These are phyloP conservation scores for Metarhizium album DNA, from an alignment of 2,329 filamentous ascomycete species.

Conservation along the genomic window DNA sequence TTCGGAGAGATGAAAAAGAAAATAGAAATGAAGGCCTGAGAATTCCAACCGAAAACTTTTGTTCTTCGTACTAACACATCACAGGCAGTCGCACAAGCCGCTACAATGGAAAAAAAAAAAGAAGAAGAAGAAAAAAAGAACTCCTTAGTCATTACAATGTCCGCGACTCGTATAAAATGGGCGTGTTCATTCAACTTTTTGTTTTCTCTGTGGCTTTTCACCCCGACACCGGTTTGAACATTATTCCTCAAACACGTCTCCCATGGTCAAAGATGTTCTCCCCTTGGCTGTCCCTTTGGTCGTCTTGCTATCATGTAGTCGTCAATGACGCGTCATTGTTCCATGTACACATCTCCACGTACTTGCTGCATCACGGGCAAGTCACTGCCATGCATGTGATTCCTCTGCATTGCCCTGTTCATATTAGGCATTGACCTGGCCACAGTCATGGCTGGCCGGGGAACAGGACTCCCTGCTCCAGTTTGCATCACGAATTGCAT, in stretches of 20 bases:
- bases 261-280: background rate
- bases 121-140: too few species aligned
- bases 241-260: background rate
- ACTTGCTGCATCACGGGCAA: conserved; percentile 37
- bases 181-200: background rate
- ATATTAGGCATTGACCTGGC: conserved; percentile 36
- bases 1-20: background rate
- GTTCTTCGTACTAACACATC: conserved; percentile 23
- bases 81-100: conserved; percentile 13
- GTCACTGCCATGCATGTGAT: conserved; percentile 29
- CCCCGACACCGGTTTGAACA: background rate
- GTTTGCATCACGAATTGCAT: conserved; percentile 34
- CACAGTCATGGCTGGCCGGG: conserved; percentile 27
- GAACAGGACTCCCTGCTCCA: conserved; percentile 23
- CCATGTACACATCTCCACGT: conserved; percentile 41
- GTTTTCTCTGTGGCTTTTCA: background rate
- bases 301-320: background rate
- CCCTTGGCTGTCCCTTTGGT: background rate
- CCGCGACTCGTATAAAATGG: conserved; percentile 2
- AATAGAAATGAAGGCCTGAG: background rate
- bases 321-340: conserved; percentile 18
- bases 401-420: conserved; percentile 30
- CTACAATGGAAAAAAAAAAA: too few species aligned
- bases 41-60: background rate
- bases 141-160: conserved; percentile 20